Base-by-base conservation (phyloP, 257 asterid species). In the Linderniella brevidens region DNA sequence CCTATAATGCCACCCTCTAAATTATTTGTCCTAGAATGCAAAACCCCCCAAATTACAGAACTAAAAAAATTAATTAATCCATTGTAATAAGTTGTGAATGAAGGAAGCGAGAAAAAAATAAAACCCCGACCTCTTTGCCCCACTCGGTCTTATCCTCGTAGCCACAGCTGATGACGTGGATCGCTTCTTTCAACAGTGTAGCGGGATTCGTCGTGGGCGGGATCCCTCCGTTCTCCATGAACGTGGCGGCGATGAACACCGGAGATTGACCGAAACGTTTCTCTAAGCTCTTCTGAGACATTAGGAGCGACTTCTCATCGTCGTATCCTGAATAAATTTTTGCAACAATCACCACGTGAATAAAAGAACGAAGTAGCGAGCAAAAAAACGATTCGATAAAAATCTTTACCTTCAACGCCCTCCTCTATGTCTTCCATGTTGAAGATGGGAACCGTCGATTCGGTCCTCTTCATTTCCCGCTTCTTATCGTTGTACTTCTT, bases 251-350 rank as follows among this genome's bases (percentile, higher is more conserved):
- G 54, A 88, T 78, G 66, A 88, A 84, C 60, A 88, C 94, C 0
- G 98, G 85, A 40, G 98, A 88, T 63, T 79, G 93, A 46, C 98
- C 98, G 49, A 88, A 88, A 17, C 94, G 80, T 69, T 88, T 84
- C 77, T 84, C 94, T 68, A 88, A 70, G 71, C 75, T 78, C 87
- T 77, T 88, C 59, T 84, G 96, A 13, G 95, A 84, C 93, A 88
- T 74, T 48, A 88, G 86, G 53, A 76, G 88, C 14, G 94, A 74
- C 62, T 79, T 88, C 72, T 84, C 93, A 11, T 82, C 93, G 19
- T 82, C 90, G 55, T 76, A 88, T 52, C 94, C 98, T 84, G 92
- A 58, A 37, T 29, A 62, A 25, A 45, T 11, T 18, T 9, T 54
- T 41, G 10, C 15, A 17, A 6, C 15, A 37, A 50, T 35, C 29